These are phyloP conservation scores for Ogataea trehaloabstinens DNA, from an alignment of 805 yeast genomes.

Conservation along the genomic window DNA sequence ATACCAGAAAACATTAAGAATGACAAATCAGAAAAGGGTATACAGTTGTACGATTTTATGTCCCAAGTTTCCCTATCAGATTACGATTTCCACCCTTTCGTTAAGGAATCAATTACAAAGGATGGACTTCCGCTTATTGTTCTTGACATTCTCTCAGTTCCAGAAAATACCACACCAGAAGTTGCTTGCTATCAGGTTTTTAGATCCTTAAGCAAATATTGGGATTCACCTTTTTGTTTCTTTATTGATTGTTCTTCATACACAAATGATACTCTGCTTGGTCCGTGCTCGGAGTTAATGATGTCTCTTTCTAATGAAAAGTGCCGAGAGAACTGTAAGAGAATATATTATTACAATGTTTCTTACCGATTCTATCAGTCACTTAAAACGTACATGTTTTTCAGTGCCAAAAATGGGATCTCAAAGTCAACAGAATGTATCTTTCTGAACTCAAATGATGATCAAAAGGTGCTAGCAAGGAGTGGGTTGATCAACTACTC, in stretches of 20 bases:
- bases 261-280: conserved; percentile 13
- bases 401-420: conserved; percentile 7
- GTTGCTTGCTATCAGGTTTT: conserved; percentile 56
- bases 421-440: conserved; percentile 15
- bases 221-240: conserved; percentile 64
- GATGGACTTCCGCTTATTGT: conserved; percentile 75
- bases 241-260: conserved; percentile 71
- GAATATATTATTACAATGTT: conserved; percentile 51
- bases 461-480: conserved; percentile 40
- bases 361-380: conserved; percentile 31
- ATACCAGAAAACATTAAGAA: conserved; percentile 53
- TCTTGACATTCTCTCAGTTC: conserved; percentile 43
- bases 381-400: conserved; percentile 8
- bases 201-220: conserved; percentile 64
- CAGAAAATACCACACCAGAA: conserved; percentile 42
- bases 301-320: conserved; percentile 45
- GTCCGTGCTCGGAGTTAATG: conserved; percentile 14
- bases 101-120: conserved; percentile 62
- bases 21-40: conserved; percentile 43
- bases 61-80: conserved; percentile 59
- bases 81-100: conserved; percentile 42
- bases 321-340: conserved; percentile 50
- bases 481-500: conserved; percentile 44
- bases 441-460: conserved; percentile 48
- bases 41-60: conserved; percentile 70